A percentile compares a stretch with the other conserved stretches of the same genome.
These are phyloP conservation scores for Mortierella sp. DNA, from an alignment of 371 early-diverging fungal genomes.

Conservation along the genomic window DNA sequence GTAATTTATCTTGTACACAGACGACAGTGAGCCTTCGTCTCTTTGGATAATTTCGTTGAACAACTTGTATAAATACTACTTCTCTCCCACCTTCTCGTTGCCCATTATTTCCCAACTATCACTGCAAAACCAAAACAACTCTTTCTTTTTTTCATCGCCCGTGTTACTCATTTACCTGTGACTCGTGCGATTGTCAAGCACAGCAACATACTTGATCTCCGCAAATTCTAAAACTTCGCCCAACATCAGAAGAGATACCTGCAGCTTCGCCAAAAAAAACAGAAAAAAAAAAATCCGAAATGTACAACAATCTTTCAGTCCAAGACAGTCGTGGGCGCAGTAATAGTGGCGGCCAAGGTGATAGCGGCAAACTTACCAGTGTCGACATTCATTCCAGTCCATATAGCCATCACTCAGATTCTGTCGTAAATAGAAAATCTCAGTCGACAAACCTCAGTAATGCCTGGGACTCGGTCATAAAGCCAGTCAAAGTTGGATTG, in stretches of 20 bases:
- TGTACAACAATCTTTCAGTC: constrained; percentile 5
- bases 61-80: neutral
- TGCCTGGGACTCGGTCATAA: neutral
- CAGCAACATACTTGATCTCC: neutral
- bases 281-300: neutral
- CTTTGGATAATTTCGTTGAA: too few species aligned
- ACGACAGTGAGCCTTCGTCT: neutral
- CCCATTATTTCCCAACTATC: neutral
- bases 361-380: neutral
- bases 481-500: neutral
- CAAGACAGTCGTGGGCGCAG: constrained; percentile 9
- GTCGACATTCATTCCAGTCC: neutral
- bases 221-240: neutral
- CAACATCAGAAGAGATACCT: neutral
- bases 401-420: neutral
- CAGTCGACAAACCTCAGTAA: neutral
- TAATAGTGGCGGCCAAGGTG: neutral
- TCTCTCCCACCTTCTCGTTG: neutral
- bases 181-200: neutral
- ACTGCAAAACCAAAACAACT: neutral
- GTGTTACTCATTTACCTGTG: neutral
- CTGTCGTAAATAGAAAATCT: neutral
- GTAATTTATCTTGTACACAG: neutral
- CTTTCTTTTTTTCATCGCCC: neutral
- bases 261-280: neutral